Conservation (phyloP, 108 stramenopile species). For the Bacterosira constricta region DNA sequence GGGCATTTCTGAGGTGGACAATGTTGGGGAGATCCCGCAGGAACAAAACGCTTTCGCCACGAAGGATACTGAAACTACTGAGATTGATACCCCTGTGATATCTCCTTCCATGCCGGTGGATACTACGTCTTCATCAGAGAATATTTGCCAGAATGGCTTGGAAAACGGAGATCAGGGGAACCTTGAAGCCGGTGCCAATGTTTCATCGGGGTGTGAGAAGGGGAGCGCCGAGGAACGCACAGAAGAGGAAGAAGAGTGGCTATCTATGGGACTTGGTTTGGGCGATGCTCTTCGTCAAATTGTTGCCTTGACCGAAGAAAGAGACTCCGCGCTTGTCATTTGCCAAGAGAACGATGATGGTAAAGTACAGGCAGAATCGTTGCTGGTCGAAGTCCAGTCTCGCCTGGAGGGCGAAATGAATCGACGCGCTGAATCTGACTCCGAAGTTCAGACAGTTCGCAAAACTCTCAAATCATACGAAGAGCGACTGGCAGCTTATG, state of each 20-base stretch:
- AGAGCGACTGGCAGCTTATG: constrained; percentile 27
- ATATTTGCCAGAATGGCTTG: background rate
- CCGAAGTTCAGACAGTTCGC: constrained; percentile 15
- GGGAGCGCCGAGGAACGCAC: constrained; percentile 11
- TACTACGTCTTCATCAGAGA: background rate
- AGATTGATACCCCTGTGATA: background rate
- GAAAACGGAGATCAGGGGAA: background rate
- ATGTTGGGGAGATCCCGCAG: background rate
- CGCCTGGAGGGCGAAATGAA: constrained; percentile 70
- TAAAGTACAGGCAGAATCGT: constrained; percentile 25
- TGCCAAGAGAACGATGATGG: constrained; percentile 32
- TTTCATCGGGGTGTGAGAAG: background rate
- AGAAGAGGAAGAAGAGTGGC: constrained; percentile 50
- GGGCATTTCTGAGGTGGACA: background rate
- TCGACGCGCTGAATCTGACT: constrained; percentile 39
- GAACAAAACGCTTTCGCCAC: background rate
- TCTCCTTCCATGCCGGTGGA: background rate
- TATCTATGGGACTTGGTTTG: constrained; percentile 39
- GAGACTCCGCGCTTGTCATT: constrained; percentile 35
- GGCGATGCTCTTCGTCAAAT: constrained; percentile 52
- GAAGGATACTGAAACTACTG: background rate
- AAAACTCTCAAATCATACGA: constrained; percentile 30
- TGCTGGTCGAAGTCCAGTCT: constrained; percentile 66
- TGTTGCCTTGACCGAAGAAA: constrained; percentile 45
- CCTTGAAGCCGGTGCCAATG: background rate